Evolutionary conservation across 2,329 filamentous ascomycete species (phyloP), one percentile per base, ranked within the genome.

Genomic region (Herpotrichia juniperi): DNA sequence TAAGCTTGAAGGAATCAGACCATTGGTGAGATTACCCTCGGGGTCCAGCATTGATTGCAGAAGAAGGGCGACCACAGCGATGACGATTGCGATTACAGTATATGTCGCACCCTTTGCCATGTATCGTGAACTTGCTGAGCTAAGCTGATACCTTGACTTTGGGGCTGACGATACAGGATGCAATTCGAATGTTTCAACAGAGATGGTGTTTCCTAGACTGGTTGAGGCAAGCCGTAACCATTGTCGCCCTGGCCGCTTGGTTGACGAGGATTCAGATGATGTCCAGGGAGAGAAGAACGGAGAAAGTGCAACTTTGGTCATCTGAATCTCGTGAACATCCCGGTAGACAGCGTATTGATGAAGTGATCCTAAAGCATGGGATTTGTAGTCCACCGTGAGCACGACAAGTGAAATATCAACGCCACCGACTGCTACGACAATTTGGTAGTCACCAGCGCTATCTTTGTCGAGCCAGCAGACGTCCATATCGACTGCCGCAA

Each of bases 221-320:
- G 91, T 88, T 42, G 89, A 93, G 25, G 90, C 92, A 3, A 96
- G 83, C 63, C 90, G 90, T 61, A 96, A 77, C 64, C 85, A 85
- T 62, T 87, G 82, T 14, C 83, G 79, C 31, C 67, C 68, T 10
- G 64, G 62, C 17, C 66, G 66, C 25, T 64, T 64, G 12, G 56
- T 54, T 17, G 55, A 48, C 2, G 61, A 49, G 12, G 53, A 37
- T 10, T 67, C 61, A 1, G 66, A 40, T 57, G 56, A 25, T 59
- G 65, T 28, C 31, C 56, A 51, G 5, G 75, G 76, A 19, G 75
- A 74, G 57, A 76, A 69, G 58, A 80, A 80, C 1, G 77, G 74
- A 11, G 76, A 75, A 56, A 79, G 78, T 46, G 74, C 68, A 11
- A 78, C 62, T 44, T 81, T 83, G 2, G 85, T 87, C 73, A 87